Percentiles rank a stretch among this genome's conserved stretches.
Conservation (phyloP, 768 basidiomycete genomes). For the Rhodotorula graminis region DNA sequence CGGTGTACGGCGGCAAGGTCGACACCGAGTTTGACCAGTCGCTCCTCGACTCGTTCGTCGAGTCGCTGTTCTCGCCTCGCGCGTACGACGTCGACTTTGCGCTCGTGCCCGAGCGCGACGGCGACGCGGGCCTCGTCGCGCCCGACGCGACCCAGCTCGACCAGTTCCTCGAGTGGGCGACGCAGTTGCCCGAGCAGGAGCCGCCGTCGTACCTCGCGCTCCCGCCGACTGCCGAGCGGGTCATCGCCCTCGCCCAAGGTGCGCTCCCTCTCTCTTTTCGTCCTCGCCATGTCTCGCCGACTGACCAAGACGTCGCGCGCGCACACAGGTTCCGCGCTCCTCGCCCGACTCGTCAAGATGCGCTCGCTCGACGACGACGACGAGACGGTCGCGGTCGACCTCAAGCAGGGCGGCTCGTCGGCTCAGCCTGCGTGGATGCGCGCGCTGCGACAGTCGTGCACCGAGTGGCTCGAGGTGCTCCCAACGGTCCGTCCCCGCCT, state of each 20-base stretch:
- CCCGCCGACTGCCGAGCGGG: constrained; percentile 82
- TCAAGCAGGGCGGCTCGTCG: constrained; percentile 47
- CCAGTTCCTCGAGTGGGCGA: constrained; percentile 86
- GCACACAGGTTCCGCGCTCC: constrained; percentile 65
- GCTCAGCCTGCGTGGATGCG: constrained; percentile 96
- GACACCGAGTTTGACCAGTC: constrained; percentile 94
- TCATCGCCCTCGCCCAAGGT: constrained; percentile 63
- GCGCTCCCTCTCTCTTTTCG: not conserved
- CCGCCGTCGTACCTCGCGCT: constrained; percentile 84
- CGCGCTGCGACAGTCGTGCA: constrained; percentile 68
- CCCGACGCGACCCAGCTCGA: constrained; percentile 92
- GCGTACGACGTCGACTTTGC: constrained; percentile 93
- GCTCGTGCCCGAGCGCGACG: constrained; percentile 61
- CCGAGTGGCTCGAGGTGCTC: constrained; percentile 72
- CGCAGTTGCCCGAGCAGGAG: constrained; percentile 75
- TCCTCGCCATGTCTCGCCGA: not conserved
- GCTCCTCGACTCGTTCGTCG: constrained; percentile 88
- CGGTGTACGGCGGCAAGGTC: constrained; percentile 79
- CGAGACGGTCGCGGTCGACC: constrained; percentile 55
- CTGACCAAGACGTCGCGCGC: too few species aligned
- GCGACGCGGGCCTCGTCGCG: constrained; percentile 58
- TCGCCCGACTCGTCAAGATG: constrained; percentile 89
- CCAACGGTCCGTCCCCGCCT: constrained; percentile 59
- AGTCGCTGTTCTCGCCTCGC: constrained; percentile 73
- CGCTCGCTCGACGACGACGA: constrained; percentile 80